Conservation (phyloP, 2,329 filamentous ascomycete species). For the Tympanopsis confertula region DNA sequence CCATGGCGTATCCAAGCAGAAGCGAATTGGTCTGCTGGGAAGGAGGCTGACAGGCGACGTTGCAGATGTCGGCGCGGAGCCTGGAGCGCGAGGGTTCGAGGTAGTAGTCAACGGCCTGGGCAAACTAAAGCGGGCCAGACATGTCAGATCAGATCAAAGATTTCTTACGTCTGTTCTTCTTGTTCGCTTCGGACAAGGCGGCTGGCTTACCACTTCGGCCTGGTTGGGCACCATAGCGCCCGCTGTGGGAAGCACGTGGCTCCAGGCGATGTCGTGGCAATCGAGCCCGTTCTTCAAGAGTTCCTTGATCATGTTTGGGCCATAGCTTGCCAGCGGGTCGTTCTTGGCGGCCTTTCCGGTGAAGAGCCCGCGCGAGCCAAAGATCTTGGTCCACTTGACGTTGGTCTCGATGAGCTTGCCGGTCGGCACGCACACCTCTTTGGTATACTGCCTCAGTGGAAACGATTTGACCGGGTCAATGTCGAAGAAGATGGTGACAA, state of each 20-base stretch:
- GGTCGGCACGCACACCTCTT: constrained; percentile 21
- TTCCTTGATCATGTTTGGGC: constrained; percentile 23
- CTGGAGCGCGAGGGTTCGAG: constrained; percentile 23
- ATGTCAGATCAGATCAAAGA: not conserved
- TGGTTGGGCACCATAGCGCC: constrained; percentile 6
- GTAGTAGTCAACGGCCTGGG: constrained; percentile 29
- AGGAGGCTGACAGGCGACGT: constrained; percentile 10
- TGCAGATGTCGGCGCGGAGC: constrained; percentile 30
- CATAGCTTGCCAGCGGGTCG: constrained; percentile 24
- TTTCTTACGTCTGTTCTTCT: not conserved
- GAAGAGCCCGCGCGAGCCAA: constrained; percentile 10
- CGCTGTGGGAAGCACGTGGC: not conserved
- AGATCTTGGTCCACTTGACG: constrained; percentile 15
- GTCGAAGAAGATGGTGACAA: constrained; percentile 33
- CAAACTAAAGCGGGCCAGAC: constrained; percentile 20
- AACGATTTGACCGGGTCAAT: constrained; percentile 30
- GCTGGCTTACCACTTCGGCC: constrained; percentile 19
- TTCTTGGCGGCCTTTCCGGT: constrained; percentile 16
- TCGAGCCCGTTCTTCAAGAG: constrained; percentile 16
- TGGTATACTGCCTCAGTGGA: constrained; percentile 25
- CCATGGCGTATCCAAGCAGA: constrained; percentile 23
- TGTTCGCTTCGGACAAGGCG: constrained; percentile 24
- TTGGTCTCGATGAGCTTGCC: constrained; percentile 23
- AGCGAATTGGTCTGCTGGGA: constrained; percentile 18
- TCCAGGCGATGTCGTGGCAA: not conserved